Base-by-base conservation (phyloP, 2,329 filamentous ascomycete genomes). In the Fusarium kyushuense region DNA sequence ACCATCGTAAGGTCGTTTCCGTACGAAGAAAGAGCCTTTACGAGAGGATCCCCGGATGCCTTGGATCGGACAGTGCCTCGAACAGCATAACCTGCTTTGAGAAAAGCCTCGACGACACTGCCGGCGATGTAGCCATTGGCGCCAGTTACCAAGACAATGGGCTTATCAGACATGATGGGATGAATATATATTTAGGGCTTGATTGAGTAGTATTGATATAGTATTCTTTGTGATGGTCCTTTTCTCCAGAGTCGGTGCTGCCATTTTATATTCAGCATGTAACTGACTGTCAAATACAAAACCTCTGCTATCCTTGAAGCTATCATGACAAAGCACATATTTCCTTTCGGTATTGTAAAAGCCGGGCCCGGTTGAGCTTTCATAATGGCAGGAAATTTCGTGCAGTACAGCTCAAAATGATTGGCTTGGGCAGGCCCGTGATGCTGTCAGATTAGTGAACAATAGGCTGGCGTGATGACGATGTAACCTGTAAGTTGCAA, bases 51-150 rank as follows among this genome's bases (percentile, higher is more conserved):
- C 23, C 65, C 68, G 3, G 72, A 74, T 17, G 59, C n/a, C 17
- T 48, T 72, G 3, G 78, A 78, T 3, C 80, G 77, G 6, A 77
- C 78, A 2, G 76, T 79, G 49, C 79, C 79, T 3, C 79, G 75
- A n/a, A 81, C 77, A 1, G 71, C 72, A 54, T 80, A 81, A 4
- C 79, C 79, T 14, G 74, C 75, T 19, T 75, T 55, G 8, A 81
- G 77, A 21, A 81, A 76, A 17, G 75, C 73, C 21, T 78, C 72
- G 23, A 79, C 76, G 16, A 79, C 76, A n/a, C 75, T 71, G 14
- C 73, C 75, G 19, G 75, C 79, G 40, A 81, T 79, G 69, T 79
- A 81, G 54, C 79, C 79, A 52, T 80, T 81, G 54, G 79, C 78
- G 29, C 79, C 79, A 1, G 79, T 80, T 19, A 81, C 73, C 13